phyloP scores from a whole-genome alignment of 352 stramenopile genomes.

The Pythium rishiriense region DNA sequence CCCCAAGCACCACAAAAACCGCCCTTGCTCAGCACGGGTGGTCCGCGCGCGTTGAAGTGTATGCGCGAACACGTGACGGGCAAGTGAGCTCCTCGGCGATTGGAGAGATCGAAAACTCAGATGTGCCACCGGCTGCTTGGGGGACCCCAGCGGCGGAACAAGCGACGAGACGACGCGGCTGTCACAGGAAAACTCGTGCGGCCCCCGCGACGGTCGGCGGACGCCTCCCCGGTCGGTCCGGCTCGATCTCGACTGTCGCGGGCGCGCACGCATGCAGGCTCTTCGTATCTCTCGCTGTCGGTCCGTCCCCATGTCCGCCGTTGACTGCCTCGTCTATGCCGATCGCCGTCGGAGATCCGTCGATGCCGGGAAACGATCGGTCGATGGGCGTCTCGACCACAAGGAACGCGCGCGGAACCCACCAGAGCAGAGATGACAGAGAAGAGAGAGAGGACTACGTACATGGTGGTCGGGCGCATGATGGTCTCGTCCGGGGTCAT shows the following conservation, averaged over 20 bases:
- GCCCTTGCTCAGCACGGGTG: background rate
- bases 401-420: constrained; percentile 9
- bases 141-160: background rate
- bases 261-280: constrained; percentile 1
- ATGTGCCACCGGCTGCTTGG: background rate
- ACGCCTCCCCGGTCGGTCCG: background rate
- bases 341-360: background rate
- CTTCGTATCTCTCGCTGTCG: background rate
- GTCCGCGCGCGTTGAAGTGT: constrained; percentile 13
- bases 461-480: constrained; percentile 92
- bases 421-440: too few relatives aligned
- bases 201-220: too few relatives aligned
- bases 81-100: background rate
- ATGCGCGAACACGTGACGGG: constrained; percentile 14
- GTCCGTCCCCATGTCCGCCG: background rate
- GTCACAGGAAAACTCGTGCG: constrained; percentile 5
- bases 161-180: background rate
- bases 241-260: constrained; percentile 1
- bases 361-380: background rate
- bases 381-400: background rate
- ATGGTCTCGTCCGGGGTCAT: constrained; percentile 88
- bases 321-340: constrained; percentile 3
- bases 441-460: constrained; percentile 20
- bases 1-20: too few relatives aligned
- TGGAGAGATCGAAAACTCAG: background rate